A percentile compares a stretch with the other conserved stretches of the same genome.
Conservation (phyloP, 2,329 filamentous ascomycete genomes). For the Botrytis porri region DNA sequence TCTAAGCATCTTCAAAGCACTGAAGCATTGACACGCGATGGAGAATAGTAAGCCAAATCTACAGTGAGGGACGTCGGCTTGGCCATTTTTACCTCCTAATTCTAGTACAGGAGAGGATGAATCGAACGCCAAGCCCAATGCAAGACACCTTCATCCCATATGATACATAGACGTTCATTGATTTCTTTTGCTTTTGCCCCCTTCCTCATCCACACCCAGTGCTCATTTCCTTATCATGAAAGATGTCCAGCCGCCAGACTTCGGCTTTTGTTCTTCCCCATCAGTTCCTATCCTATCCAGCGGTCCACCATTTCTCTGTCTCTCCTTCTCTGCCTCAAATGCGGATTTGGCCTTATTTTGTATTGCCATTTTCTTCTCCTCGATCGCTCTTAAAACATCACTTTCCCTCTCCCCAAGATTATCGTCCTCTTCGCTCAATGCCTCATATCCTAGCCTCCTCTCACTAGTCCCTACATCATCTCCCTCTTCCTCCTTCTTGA, state of each 20-base stretch:
- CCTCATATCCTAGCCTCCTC: constrained; percentile 29
- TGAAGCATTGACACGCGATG: background rate
- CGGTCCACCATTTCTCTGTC: constrained; percentile 33
- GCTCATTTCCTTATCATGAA: constrained; percentile 30
- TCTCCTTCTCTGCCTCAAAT: constrained; percentile 36
- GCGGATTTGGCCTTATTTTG: constrained; percentile 32
- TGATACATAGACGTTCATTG: constrained; percentile 29
- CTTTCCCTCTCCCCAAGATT: constrained; percentile 29
- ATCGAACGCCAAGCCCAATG: constrained; percentile 27
- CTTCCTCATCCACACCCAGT: constrained; percentile 6
- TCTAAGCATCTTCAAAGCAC: background rate
- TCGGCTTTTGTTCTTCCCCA: constrained; percentile 24
- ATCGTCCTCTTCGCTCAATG: constrained; percentile 31
- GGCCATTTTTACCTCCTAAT: constrained; percentile 6
- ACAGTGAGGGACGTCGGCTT: background rate
- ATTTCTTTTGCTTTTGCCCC: constrained; percentile 16
- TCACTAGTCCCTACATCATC: constrained; percentile 31
- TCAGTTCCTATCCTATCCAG: constrained; percentile 34
- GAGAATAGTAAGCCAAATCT: background rate
- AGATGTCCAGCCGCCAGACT: constrained; percentile 32
- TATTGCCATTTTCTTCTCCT: constrained; percentile 33
- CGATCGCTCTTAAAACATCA: constrained; percentile 33
- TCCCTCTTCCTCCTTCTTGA: constrained; percentile 38
- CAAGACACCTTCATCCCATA: constrained; percentile 29
- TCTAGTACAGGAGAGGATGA: constrained; percentile 10